Conservation (phyloP, 805 yeast species). For the Zygoascus flipseniorum region DNA sequence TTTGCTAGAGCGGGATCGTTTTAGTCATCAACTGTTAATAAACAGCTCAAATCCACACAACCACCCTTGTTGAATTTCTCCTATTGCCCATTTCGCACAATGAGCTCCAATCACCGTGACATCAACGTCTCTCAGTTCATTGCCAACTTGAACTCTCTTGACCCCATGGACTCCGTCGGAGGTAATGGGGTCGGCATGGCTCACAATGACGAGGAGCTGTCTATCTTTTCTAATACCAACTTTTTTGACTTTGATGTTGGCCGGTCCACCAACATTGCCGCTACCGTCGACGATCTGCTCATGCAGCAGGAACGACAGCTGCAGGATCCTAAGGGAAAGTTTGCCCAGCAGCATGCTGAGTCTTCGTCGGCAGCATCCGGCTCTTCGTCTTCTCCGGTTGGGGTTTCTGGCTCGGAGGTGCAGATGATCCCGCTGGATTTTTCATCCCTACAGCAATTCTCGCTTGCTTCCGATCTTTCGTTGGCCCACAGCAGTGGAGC, state of each 20-base stretch:
- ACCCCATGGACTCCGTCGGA: slow-evolving; percentile 19
- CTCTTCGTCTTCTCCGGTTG: slow-evolving; percentile 10
- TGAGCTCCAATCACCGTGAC: slow-evolving; percentile 8
- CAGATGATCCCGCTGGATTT: slow-evolving; percentile 19
- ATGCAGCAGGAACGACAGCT: slow-evolving; percentile 33
- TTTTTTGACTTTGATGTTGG: slow-evolving; percentile 39
- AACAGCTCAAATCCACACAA: too few relatives aligned
- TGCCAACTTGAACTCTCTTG: slow-evolving; percentile 26
- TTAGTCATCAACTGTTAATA: too few relatives aligned
- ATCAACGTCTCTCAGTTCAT: slow-evolving; percentile 27
- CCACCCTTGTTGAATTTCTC: too few relatives aligned
- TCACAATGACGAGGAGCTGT: slow-evolving; percentile 29
- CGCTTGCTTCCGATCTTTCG: slow-evolving; percentile 27
- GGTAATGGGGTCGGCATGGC: neutral
- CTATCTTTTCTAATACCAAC: slow-evolving; percentile 35
- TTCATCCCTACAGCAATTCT: slow-evolving; percentile 24
- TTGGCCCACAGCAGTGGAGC: neutral
- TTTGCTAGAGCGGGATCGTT: too few relatives aligned
- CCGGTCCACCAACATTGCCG: slow-evolving; percentile 33
- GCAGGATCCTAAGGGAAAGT: slow-evolving; percentile 20
- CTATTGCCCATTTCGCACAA: neutral
- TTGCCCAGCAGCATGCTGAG: neutral
- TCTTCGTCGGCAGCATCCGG: neutral
- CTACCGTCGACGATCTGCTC: slow-evolving; percentile 31
- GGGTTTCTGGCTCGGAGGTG: neutral